These are phyloP conservation scores for Saccharomycopsis capsularis DNA, from an alignment of 805 yeast species.

Conservation along the genomic window DNA sequence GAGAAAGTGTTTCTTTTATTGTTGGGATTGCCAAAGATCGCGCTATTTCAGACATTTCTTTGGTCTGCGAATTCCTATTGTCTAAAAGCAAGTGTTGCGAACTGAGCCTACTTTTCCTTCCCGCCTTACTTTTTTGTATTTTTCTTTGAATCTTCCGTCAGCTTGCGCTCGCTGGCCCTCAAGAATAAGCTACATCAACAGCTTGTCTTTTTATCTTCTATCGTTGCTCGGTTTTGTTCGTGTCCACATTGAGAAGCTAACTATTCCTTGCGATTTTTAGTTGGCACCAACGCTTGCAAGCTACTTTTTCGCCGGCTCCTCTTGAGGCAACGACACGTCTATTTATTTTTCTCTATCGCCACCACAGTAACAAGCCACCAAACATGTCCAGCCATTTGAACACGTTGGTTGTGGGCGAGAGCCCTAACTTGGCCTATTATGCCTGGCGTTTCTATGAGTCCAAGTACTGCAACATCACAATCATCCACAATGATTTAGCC, in stretches of 20 bases:
- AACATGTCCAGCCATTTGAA: slow-evolving; percentile 18
- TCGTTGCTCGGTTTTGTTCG: too few relatives aligned
- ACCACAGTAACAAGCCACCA: neutral
- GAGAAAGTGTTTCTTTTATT: too few relatives aligned
- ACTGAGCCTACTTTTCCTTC: slow-evolving; percentile 2
- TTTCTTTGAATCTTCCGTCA: neutral
- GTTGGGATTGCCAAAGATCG: too few relatives aligned
- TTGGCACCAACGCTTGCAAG: too few relatives aligned
- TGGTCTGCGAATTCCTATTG: neutral
- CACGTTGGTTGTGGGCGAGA: slow-evolving; percentile 41
- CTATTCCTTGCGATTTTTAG: too few relatives aligned
- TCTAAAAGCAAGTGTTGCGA: neutral
- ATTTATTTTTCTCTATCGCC: neutral
- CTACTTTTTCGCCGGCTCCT: too few relatives aligned
- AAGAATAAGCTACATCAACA: too few relatives aligned
- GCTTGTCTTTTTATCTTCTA: too few relatives aligned
- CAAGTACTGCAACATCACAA: slow-evolving; percentile 34
- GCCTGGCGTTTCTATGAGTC: slow-evolving; percentile 50
- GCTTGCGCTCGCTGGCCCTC: neutral
- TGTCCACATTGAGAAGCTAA: neutral
- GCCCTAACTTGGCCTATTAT: slow-evolving; percentile 53
- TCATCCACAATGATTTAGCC: slow-evolving; percentile 33
- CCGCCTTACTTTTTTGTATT: neutral
- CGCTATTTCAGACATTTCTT: too few relatives aligned
- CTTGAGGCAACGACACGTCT: too few relatives aligned